Base-by-base conservation (phyloP, 345 rosid genomes). In the Atalantia buxifolia region DNA sequence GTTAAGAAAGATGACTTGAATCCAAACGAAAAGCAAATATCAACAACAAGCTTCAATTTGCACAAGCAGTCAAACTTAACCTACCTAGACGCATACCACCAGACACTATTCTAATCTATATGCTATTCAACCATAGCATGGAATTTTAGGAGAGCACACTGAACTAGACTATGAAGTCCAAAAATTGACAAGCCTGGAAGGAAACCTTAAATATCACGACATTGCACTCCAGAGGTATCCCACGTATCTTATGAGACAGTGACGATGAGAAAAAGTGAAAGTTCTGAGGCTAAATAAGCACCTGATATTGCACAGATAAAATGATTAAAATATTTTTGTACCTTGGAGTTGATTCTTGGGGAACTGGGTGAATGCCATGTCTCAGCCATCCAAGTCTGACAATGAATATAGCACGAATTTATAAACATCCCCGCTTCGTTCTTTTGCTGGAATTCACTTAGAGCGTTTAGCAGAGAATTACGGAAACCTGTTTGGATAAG, bases 401-500 rank as follows among this genome's bases (percentile, higher is more conserved):
- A 91, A 81, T 92, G 97, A 81, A 80, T 71, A 85, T 70, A 95
- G 84, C 99, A 95, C 8, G 99, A 93, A 82, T 93, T 88, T 87
- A 93, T 85, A 86, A 91, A 95, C 87, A 91, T 71, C 18, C 95
- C 98, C 10, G 82, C 87, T 61, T 73, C 86, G 74, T 81, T 76
- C 22, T 53, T 82, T 85, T 87, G 79, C 84, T 81, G 86, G 85
- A 88, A 84, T 69, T 79, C 77, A 53, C 78, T 77, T 2, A 93
- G 67, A 21, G 89, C 87, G 63, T 83, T 87, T 81, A 93, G 84
- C 87, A 93, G 36, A 66, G 99, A 91, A 50, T 75, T 77, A 31
- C 94, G 96, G 72, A 84, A 92, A 76, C 91, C 98, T 92, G 86
- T 59, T 79, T 28, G 65, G 28, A 40, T 66, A 63, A 69, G 65